Conservation (phyloP, 2,329 filamentous ascomycete species). For the Ophiostoma quercus region DNA sequence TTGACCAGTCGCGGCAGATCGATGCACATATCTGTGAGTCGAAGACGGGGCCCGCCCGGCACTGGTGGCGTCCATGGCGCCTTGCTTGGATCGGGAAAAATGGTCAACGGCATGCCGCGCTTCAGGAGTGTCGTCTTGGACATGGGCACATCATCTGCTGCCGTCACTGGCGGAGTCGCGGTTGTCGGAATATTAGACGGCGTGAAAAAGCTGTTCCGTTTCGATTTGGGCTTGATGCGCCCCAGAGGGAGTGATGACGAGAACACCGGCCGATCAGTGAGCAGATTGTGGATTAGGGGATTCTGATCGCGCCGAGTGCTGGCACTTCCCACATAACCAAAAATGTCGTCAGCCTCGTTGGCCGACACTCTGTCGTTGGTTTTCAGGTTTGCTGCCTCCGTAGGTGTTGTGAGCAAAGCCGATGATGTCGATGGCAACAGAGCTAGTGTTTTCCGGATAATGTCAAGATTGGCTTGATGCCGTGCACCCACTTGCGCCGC, state of each 20-base stretch:
- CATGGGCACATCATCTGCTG: constrained; percentile 12
- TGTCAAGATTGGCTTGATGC: constrained; percentile 66
- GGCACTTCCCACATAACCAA: constrained; percentile 46
- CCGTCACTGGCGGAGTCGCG: neutral
- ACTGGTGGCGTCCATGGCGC: constrained; percentile 63
- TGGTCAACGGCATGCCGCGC: constrained; percentile 80
- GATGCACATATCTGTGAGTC: constrained; percentile 72
- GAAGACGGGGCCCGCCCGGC: constrained; percentile 55
- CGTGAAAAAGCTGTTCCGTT: neutral
- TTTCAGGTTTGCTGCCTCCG: constrained; percentile 63
- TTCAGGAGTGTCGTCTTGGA: constrained; percentile 72
- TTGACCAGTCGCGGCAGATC: constrained; percentile 77
- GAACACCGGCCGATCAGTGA: constrained; percentile 89
- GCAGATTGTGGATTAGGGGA: constrained; percentile 86
- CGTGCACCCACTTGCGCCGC: constrained; percentile 31
- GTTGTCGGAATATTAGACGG: neutral
- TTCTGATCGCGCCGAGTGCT: constrained; percentile 60
- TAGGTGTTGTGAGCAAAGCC: constrained; percentile 79
- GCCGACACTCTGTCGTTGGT: constrained; percentile 18
- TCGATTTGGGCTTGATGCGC: constrained; percentile 46
- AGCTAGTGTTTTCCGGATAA: constrained; percentile 65
- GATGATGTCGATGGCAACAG: constrained; percentile 80
- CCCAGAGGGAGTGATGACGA: constrained; percentile 83
- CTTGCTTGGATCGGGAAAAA: constrained; percentile 66
- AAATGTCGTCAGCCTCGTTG: constrained; percentile 41